Evolutionary conservation across 352 stramenopile species (phyloP).

Genomic region (Phytophthora vignae): DNA sequence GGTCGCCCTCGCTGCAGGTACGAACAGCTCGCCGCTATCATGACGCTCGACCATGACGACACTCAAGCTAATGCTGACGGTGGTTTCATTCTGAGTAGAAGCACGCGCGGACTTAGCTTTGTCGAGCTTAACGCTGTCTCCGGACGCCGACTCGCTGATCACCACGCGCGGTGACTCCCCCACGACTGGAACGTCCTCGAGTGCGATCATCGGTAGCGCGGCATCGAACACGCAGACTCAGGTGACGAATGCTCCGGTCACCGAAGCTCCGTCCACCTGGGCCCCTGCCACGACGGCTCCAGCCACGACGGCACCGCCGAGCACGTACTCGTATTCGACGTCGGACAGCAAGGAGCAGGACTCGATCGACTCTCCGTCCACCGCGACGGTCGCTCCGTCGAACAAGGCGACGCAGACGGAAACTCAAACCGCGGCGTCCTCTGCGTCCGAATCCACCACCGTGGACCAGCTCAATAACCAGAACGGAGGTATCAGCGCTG

Average conservation of each 20-base stretch:
- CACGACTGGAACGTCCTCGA: not conserved
- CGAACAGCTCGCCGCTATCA: not conserved
- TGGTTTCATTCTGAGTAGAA: slow-evolving; percentile 16
- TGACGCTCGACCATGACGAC: not conserved
- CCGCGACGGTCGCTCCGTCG: slow-evolving; percentile 19
- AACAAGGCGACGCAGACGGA: slow-evolving; percentile 8
- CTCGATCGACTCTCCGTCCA: slow-evolving; percentile 8
- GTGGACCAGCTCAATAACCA: slow-evolving; percentile 27
- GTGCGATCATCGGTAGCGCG: slow-evolving; percentile 19
- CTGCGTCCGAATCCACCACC: slow-evolving; percentile 26
- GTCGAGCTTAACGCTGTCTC: slow-evolving; percentile 34
- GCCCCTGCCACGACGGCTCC: not conserved
- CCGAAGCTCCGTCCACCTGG: slow-evolving; percentile 7
- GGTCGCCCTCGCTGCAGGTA: slow-evolving; percentile 31
- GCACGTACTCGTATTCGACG: slow-evolving; percentile 3
- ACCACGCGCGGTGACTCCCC: slow-evolving; percentile 9
- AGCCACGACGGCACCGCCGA: not conserved
- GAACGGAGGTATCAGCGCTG: not conserved
- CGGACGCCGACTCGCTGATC: slow-evolving; percentile 25
- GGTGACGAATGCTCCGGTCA: slow-evolving; percentile 9
- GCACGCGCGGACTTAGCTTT: slow-evolving; percentile 5
- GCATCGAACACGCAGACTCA: slow-evolving; percentile 11
- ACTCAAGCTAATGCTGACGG: not conserved
- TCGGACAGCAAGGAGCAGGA: slow-evolving; percentile 19
- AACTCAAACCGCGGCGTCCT: slow-evolving; percentile 1